These are phyloP conservation scores for Botrytis fragariae DNA, from an alignment of 2,329 filamentous ascomycete species.

Conservation along the genomic window DNA sequence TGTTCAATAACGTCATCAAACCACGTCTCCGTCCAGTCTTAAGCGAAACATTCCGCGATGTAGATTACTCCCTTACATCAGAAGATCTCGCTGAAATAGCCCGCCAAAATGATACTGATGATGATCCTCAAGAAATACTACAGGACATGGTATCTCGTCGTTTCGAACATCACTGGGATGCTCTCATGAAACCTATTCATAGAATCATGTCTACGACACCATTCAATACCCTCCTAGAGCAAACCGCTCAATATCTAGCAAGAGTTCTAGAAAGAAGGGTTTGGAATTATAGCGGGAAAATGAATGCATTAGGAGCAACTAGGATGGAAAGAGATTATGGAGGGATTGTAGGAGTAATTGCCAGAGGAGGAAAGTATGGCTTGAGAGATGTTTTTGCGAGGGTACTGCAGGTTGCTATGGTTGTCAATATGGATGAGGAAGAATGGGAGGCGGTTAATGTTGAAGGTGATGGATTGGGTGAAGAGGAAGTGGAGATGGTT, in stretches of 20 bases:
- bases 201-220: conserved; percentile 78
- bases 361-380: conserved; percentile 68
- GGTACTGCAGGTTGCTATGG: conserved; percentile 76
- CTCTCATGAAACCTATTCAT: conserved; percentile 78
- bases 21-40: conserved; percentile 80
- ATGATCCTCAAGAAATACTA: conserved; percentile 47
- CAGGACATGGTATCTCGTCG: conserved; percentile 71
- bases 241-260: conserved; percentile 18
- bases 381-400: conserved; percentile 74
- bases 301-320: conserved; percentile 77
- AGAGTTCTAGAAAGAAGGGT: conserved; percentile 82
- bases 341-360: conserved; percentile 67
- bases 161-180: conserved; percentile 84
- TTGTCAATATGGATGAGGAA: conserved; percentile 93
- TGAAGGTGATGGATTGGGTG: conserved; percentile 36
- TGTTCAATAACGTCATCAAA: conserved; percentile 86
- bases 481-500: conserved; percentile 62
- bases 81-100: conserved; percentile 58
- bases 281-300: conserved; percentile 71
- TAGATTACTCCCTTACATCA: conserved; percentile 74
- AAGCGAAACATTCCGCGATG: conserved; percentile 84
- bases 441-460: conserved; percentile 79
- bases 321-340: conserved; percentile 81
- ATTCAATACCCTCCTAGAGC: conserved; percentile 67
- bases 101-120: conserved; percentile 47